Evolutionary conservation across 352 stramenopile species (phyloP), one percentile per base, ranked within the genome.

Genomic region (Phytophthora sp.): DNA sequence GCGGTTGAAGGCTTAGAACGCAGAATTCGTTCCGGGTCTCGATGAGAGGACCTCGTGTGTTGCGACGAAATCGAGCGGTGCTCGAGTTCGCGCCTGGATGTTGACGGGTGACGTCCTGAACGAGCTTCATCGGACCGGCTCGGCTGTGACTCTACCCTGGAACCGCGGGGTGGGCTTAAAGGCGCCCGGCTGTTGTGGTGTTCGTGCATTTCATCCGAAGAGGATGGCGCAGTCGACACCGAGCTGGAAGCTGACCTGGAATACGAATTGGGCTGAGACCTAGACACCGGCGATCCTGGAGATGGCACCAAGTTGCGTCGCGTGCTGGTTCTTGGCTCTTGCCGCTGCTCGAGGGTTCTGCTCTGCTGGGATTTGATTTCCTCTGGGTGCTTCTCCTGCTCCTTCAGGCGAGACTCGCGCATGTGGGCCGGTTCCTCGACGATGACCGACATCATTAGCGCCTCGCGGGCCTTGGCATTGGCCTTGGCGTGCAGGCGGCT

Each of bases 401-500:
- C 65, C 15, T 46, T 34, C 1, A 69, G 59, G 27, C 46, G 52
- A 17, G 65, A 73, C 39, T 73, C 65, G 24, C 58, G 58, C 64
- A 73, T 69, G 26, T 30, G 23, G 13, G 20, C 21, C 11, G 66
- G 66, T 34, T 75, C 66, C 32, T 75, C 66, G 32, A 54, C 49
- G 20, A 75, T 75, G 31, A 75, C 55, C 13, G 66, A 75, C 66
- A 75, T 75, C 10, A 51, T 23, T 17, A 72, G 52, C 37, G 49
- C 39, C 2, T 66, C 49, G 3, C 63, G 63, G 4, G 12, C 37
- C 20, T 21, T 32, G 4, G 27, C 34, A n/a, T 28, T 56, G 38
- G 46, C 28, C 27, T 59, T 65, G 46, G 48, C 56, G 23, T 71
- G 53, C 11, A 65, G 49, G 5, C 60, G 48, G 6, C 57, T 38